phyloP scores from a whole-genome alignment of 2,329 filamentous ascomycete species.

The Aspergillus persii region DNA sequence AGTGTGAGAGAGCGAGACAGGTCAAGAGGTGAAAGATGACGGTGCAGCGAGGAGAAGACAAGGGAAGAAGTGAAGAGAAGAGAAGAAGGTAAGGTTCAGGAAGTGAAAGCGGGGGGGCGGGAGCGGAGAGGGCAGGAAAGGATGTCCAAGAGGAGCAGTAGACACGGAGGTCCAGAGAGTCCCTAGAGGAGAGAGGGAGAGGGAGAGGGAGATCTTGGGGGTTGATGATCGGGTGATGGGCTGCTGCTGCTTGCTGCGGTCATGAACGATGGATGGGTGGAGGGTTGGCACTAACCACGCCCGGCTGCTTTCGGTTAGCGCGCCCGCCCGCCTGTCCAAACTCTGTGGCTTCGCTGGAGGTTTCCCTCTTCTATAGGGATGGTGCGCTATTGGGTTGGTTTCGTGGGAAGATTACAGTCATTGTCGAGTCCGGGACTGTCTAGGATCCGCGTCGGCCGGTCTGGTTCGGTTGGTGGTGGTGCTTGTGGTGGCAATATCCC shows the following conservation, averaged over 20 bases:
- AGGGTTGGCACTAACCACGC: constrained; percentile 36
- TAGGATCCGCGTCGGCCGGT: too few species aligned
- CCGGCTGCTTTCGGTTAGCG: constrained; percentile 44
- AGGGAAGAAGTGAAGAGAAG: background rate
- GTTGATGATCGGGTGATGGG: constrained; percentile 33
- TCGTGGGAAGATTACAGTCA: too few species aligned
- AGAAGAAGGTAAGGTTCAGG: constrained; percentile 10
- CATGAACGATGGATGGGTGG: constrained; percentile 28
- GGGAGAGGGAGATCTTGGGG: constrained; percentile 20
- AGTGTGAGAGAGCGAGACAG: background rate
- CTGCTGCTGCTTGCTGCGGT: constrained; percentile 19
- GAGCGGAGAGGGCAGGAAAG: background rate
- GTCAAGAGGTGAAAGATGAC: too few species aligned
- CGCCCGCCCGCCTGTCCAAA: constrained; percentile 11
- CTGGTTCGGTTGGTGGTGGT: too few species aligned
- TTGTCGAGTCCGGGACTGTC: too few species aligned
- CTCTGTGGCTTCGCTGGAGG: constrained; percentile 18
- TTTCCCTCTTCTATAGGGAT: too few species aligned
- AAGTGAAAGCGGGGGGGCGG: constrained; percentile 14
- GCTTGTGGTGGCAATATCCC: too few species aligned
- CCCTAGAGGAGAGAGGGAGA: constrained; percentile 23
- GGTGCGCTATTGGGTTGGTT: too few species aligned
- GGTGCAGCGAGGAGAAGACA: too few species aligned
- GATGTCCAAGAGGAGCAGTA: constrained; percentile 3
- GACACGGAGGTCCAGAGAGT: constrained; percentile 20